Percentiles rank a stretch among this genome's conserved stretches.
phyloP scores from a whole-genome alignment of 805 yeast genomes.

The Naumovozyma castellii region DNA sequence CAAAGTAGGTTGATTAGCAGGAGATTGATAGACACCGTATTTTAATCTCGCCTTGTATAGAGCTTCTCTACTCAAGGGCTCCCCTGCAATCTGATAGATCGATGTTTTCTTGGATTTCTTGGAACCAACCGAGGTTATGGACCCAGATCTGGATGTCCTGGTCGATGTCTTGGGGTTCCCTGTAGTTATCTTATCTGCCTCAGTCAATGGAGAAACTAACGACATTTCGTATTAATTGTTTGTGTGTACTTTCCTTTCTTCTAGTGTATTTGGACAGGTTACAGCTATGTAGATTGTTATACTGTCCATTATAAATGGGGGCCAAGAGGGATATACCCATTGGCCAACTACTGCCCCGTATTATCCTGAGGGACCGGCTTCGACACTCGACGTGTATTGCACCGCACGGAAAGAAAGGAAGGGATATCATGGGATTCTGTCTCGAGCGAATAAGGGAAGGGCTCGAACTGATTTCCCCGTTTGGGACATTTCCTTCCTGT shows the following conservation, averaged over 20 bases:
- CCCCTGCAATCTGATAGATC: conserved; percentile 60
- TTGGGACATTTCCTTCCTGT: conserved; percentile 1
- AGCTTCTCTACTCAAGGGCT: conserved; percentile 67
- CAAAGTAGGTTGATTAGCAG: conserved; percentile 39
- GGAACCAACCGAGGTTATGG: conserved; percentile 4
- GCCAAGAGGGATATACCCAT: too few relatives aligned
- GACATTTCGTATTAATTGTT: conserved; percentile 17
- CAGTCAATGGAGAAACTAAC: conserved; percentile 20
- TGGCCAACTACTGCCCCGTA: too few relatives aligned
- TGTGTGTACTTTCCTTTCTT: conserved; percentile 1
- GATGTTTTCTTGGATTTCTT: conserved; percentile 13
- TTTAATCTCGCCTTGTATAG: conserved; percentile 62
- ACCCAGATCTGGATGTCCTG: conserved; percentile 4
- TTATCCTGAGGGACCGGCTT: background rate
- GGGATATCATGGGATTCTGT: too few relatives aligned
- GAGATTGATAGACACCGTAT: conserved; percentile 52
- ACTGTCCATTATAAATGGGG: too few relatives aligned
- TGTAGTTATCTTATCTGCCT: conserved; percentile 4
- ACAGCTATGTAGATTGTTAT: too few relatives aligned
- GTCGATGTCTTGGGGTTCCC: conserved; percentile 1
- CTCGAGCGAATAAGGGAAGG: too few relatives aligned
- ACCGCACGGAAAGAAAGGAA: too few relatives aligned
- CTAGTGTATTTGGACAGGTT: too few relatives aligned
- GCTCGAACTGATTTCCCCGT: conserved; percentile 1
- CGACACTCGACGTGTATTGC: too few relatives aligned